Base-by-base conservation (phyloP, 2,329 filamentous ascomycete species). In the Trichoderma koningii region DNA sequence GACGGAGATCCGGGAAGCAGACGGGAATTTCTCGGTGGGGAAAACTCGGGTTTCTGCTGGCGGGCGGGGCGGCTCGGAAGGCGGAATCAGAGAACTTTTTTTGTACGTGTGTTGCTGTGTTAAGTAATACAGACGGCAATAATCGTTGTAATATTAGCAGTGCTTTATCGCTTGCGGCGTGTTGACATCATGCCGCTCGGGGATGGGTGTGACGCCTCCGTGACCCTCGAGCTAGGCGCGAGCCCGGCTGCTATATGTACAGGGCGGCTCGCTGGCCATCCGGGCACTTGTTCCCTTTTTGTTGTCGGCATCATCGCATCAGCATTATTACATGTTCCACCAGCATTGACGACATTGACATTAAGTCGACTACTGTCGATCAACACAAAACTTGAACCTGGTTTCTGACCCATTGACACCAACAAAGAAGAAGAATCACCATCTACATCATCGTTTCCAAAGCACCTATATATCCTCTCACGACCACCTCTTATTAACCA, bases 61-160 rank as follows among this genome's bases (percentile, higher is more conserved):
- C 64, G 64, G 64, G 60, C 64, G 64, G 64, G 60, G 61, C 59
- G 59, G 64, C 51, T 66, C 59, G 64, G 64, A 56, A 66, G 61
- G 63, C 9, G 30, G 50, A 52, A 52, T 51, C 38, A 19, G 23
- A 19, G 21, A 53, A 44, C 26, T 65, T 57, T 52, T 34, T 9
- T 44, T 34, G 30, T 10, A 10, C 2, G 28, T 28, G 5, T 28
- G 5, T 6, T 6, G 28, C 28, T 28, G 5, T 28, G 28, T 28
- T 23, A 23, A 23, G 28, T 30, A 30, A 30, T 30, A 30, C 28
- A 5, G 28, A 7, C 28, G 6, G 21, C 21, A 23, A 23, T 23
- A 23, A 23, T 23, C 21, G 21, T 23, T 2, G 21, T 30, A 30
- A 5, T 5, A 7, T 7, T 7, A 7, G 28, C 28, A 7, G 6